Conservation (phyloP, 108 stramenopile genomes). For the Ochromonas danica region DNA sequence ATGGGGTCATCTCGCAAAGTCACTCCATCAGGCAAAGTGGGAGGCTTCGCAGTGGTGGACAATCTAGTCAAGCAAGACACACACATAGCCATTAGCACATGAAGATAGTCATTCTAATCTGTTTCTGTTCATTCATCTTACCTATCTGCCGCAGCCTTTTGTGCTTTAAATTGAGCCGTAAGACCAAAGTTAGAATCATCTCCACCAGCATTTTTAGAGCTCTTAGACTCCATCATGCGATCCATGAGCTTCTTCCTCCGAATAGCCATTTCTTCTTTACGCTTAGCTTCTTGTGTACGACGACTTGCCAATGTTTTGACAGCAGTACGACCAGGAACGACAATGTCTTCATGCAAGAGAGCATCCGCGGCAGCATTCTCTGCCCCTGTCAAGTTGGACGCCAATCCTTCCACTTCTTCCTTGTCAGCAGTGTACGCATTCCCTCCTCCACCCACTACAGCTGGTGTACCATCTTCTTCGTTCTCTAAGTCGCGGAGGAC, state of each 20-base stretch:
- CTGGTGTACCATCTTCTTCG: conserved; percentile 2
- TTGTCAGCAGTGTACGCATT: background rate
- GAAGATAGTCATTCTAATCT: too few species aligned
- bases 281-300: background rate
- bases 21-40: conserved; percentile 22
- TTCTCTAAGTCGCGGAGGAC: background rate
- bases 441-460: background rate
- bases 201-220: background rate
- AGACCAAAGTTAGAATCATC: background rate
- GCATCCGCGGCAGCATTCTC: background rate
- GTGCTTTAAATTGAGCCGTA: conserved; percentile 21
- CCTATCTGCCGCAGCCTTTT: conserved; percentile 6
- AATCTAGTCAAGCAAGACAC: too few species aligned
- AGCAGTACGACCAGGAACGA: background rate
- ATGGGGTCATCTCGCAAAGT: conserved; percentile 32
- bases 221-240: background rate
- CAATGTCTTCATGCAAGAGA: background rate
- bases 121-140: too few species aligned
- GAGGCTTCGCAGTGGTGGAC: background rate
- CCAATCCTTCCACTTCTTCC: too few species aligned
- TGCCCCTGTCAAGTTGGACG: too few species aligned
- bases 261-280: background rate
- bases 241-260: conserved; percentile 1
- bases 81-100: too few species aligned
- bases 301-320: background rate